phyloP scores from a whole-genome alignment of 441 rosid genomes.

The Adansonia madagascariensis region DNA sequence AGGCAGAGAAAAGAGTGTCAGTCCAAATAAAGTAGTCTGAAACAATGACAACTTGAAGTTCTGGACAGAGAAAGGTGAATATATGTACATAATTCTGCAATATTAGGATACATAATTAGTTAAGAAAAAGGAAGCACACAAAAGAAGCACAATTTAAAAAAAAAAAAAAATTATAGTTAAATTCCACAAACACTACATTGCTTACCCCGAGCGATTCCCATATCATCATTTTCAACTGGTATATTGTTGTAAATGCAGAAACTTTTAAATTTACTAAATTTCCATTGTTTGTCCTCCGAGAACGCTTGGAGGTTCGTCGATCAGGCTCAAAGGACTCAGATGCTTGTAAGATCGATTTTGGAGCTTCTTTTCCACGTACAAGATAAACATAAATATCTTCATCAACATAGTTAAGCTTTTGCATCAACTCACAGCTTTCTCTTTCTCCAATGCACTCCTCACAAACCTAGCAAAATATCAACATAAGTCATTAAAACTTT shows the following conservation, averaged over 20 bases:
- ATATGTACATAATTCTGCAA: not conserved
- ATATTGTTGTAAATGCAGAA: conserved; percentile 85
- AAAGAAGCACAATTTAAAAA: not conserved
- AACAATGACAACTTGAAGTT: not conserved
- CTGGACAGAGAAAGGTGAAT: conserved; percentile 5
- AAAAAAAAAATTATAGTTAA: conserved; percentile 8
- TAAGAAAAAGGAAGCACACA: conserved; percentile 7
- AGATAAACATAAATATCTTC: conserved; percentile 78
- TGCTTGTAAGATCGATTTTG: conserved; percentile 82
- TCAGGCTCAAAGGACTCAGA: conserved; percentile 76
- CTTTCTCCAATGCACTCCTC: conserved; percentile 94
- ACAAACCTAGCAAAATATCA: conserved; percentile 56
- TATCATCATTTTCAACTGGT: conserved; percentile 98
- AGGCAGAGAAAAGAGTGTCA: not conserved
- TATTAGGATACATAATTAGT: not conserved
- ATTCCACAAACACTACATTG: conserved; percentile 18
- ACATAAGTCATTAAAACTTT: conserved; percentile 6
- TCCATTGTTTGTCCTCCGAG: conserved; percentile 80
- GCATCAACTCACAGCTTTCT: conserved; percentile 90
- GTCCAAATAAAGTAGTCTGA: conserved; percentile 1
- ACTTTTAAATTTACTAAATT: conserved; percentile 76
- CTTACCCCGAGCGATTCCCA: conserved; percentile 99
- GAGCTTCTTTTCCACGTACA: conserved; percentile 94
- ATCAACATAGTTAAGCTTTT: conserved; percentile 76
- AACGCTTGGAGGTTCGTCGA: conserved; percentile 84